A percentile compares a stretch with the other conserved stretches of the same genome.
phyloP scores from a whole-genome alignment of 1,139 yeast genomes.

The Kazachstania sp. region DNA sequence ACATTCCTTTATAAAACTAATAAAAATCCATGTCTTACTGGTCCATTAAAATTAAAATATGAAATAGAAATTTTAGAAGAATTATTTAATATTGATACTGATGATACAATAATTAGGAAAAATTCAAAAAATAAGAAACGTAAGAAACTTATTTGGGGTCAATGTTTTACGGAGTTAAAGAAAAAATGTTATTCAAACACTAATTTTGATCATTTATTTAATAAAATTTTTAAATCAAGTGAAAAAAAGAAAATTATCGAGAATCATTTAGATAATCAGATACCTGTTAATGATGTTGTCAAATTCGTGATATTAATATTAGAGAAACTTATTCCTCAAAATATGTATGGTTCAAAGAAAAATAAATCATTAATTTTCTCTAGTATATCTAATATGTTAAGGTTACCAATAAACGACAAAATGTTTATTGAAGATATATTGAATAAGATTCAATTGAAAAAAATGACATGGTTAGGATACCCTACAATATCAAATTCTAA shows the following conservation, averaged over 20 bases:
- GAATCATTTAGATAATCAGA: slow-evolving; percentile 12
- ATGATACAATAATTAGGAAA: neutral
- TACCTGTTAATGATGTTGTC: slow-evolving; percentile 29
- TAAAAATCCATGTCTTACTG: neutral
- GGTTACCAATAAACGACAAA: slow-evolving; percentile 32
- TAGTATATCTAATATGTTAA: slow-evolving; percentile 36
- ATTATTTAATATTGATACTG: neutral
- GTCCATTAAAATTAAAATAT: slow-evolving; percentile 4
- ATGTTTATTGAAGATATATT: slow-evolving; percentile 29
- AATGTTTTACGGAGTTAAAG: slow-evolving; percentile 8
- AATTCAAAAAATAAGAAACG: neutral
- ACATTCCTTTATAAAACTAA: slow-evolving; percentile 5
- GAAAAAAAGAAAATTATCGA: neutral
- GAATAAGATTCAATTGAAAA: slow-evolving; percentile 33
- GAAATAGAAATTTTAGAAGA: slow-evolving; percentile 6
- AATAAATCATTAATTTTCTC: slow-evolving; percentile 41
- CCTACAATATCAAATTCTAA: neutral
- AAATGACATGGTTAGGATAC: slow-evolving; percentile 39
- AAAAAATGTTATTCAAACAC: slow-evolving; percentile 12
- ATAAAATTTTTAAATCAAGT: slow-evolving; percentile 12
- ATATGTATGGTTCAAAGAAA: slow-evolving; percentile 44
- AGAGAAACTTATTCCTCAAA: slow-evolving; percentile 44
- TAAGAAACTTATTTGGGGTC: neutral
- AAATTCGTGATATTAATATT: slow-evolving; percentile 37
- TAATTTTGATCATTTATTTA: slow-evolving; percentile 13